These are phyloP conservation scores for Paraleonurus japonicus DNA, from an alignment of 257 asterid species.

Conservation along the genomic window DNA sequence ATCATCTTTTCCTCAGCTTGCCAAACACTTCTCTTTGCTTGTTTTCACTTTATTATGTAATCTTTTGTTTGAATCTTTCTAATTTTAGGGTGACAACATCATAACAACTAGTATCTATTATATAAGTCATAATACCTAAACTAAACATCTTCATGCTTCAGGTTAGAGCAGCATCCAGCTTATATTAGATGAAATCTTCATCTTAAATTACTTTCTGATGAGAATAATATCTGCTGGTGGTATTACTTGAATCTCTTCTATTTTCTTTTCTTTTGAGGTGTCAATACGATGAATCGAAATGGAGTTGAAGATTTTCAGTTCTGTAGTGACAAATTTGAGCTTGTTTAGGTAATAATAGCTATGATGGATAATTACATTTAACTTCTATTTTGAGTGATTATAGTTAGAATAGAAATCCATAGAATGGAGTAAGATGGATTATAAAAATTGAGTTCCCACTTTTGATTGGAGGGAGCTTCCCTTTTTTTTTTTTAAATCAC, in stretches of 20 bases:
- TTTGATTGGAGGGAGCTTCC: too few relatives aligned
- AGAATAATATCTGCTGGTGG: background rate
- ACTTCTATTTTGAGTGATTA: too few relatives aligned
- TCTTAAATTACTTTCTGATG: background rate
- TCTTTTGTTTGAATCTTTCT: background rate
- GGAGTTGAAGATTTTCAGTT: too few relatives aligned
- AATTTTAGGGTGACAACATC: background rate
- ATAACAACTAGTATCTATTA: background rate
- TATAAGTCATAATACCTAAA: background rate
- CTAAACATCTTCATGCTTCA: background rate
- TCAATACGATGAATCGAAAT: too few relatives aligned
- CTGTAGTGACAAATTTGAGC: too few relatives aligned
- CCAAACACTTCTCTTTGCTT: background rate
- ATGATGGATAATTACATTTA: too few relatives aligned
- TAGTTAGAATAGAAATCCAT: too few relatives aligned
- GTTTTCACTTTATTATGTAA: slow-evolving; percentile 9
- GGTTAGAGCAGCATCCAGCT: background rate
- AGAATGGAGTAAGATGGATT: too few relatives aligned
- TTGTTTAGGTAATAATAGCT: too few relatives aligned
- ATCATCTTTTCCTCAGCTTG: background rate
- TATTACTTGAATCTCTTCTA: background rate
- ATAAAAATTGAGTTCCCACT: too few relatives aligned
- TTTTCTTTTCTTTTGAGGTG: background rate
- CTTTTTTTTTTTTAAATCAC: too few relatives aligned
- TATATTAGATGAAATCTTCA: background rate